Percentiles rank a stretch among this genome's conserved stretches.
These are phyloP conservation scores for Xylariaceae sp. DNA, from an alignment of 2,329 filamentous ascomycete genomes.

Conservation along the genomic window DNA sequence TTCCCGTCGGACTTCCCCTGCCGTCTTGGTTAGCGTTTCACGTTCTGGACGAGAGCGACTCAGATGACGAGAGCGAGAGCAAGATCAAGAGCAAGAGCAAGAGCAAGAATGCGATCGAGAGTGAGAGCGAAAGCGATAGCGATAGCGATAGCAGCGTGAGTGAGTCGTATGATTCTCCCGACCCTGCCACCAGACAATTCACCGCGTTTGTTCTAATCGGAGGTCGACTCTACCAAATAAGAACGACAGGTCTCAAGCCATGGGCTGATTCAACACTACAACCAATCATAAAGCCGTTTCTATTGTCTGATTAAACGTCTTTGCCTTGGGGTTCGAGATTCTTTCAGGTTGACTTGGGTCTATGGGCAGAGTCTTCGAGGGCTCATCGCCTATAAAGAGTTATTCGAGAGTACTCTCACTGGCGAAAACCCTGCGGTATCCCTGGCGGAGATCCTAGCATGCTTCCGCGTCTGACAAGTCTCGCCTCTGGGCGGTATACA, in stretches of 20 bases:
- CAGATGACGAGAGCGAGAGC: no score
- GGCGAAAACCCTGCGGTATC: no score
- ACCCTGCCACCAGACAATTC: neutral
- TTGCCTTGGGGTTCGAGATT: neutral
- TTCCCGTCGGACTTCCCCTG: constrained; percentile 16
- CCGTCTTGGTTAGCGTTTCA: constrained; percentile 19
- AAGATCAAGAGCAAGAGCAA: no score
- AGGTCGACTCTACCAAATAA: constrained; percentile 18
- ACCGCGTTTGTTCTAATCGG: constrained; percentile 16
- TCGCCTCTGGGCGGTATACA: no score
- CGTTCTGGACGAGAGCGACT: no score
- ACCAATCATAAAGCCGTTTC: constrained; percentile 16
- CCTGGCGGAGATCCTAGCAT: no score
- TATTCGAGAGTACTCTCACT: no score
- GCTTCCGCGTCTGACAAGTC: no score
- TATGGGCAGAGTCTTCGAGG: neutral
- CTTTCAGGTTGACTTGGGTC: neutral
- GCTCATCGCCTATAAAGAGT: neutral
- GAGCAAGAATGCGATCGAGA: no score
- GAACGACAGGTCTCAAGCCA: constrained; percentile 10
- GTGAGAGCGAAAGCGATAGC: no score
- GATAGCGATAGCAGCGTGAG: no score
- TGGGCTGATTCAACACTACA: constrained; percentile 13
- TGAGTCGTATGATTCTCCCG: neutral
- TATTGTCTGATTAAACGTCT: constrained; percentile 12